These are phyloP conservation scores for Clonostachys byssicola DNA, from an alignment of 2,329 filamentous ascomycete genomes.

Conservation along the genomic window DNA sequence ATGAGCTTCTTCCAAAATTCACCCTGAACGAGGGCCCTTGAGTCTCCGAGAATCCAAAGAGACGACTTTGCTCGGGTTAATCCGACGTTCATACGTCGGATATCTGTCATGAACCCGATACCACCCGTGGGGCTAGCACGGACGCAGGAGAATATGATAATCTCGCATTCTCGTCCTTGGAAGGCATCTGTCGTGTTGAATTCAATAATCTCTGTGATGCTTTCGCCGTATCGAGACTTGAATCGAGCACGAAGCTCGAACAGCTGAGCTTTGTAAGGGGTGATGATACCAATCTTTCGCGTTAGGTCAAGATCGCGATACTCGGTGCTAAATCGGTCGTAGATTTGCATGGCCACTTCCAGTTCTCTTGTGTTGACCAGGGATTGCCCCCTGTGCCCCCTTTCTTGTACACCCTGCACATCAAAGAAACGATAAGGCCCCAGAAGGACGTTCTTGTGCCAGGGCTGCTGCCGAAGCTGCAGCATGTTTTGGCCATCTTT, in stretches of 20 bases:
- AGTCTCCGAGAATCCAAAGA: slow-evolving; percentile 93
- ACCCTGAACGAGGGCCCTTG: slow-evolving; percentile 77
- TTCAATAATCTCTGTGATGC: slow-evolving; percentile 75
- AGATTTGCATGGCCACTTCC: slow-evolving; percentile 80
- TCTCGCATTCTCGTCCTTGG: slow-evolving; percentile 92
- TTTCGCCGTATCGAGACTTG: slow-evolving; percentile 64
- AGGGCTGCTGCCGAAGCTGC: slow-evolving; percentile 68
- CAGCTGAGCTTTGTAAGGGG: slow-evolving; percentile 93
- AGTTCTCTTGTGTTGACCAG: slow-evolving; percentile 86
- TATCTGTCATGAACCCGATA: slow-evolving; percentile 97
- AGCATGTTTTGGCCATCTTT: slow-evolving; percentile 84
- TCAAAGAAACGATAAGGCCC: slow-evolving; percentile 97
- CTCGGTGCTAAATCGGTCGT: slow-evolving; percentile 72
- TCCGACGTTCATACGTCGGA: slow-evolving; percentile 98
- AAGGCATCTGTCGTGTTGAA: slow-evolving; percentile 99
- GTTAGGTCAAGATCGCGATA: slow-evolving; percentile 65
- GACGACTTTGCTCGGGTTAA: slow-evolving; percentile 95
- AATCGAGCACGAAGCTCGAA: slow-evolving; percentile 76
- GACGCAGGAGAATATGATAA: slow-evolving; percentile 99
- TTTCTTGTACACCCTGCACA: slow-evolving; percentile 81
- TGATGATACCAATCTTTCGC: slow-evolving; percentile 93
- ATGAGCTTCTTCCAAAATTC: slow-evolving; percentile 89
- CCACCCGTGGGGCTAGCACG: slow-evolving; percentile 88
- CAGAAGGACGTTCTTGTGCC: slow-evolving; percentile 79
- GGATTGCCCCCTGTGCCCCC: slow-evolving; percentile 80